phyloP scores from a whole-genome alignment of 352 stramenopile species.

The Poterioochromonas sp. region DNA sequence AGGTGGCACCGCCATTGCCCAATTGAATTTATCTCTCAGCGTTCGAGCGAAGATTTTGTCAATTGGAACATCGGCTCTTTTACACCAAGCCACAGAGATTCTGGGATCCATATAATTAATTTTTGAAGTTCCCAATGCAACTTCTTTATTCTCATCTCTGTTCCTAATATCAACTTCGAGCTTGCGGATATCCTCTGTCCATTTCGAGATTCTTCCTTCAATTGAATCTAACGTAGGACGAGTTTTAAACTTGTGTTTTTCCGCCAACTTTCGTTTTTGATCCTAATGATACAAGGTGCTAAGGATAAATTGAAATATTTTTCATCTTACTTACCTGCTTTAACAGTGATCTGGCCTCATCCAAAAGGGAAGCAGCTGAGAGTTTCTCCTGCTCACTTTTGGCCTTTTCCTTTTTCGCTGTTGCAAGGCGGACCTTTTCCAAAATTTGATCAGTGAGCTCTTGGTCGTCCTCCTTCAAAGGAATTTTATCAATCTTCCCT shows the following conservation, averaged over 20 bases:
- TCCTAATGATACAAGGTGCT: background rate
- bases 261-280: conserved; percentile 72
- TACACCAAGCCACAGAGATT: conserved; percentile 98
- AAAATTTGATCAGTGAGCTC: background rate
- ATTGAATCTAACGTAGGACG: conserved; percentile 80
- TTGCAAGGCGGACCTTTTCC: conserved; percentile 53
- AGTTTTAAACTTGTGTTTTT: conserved; percentile 85
- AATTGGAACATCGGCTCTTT: conserved; percentile 90
- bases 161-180: conserved; percentile 84
- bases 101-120: conserved; percentile 99
- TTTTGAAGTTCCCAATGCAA: conserved; percentile 95
- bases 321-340: background rate
- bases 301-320: background rate
- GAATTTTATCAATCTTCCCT: conserved; percentile 73
- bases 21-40: conserved; percentile 95
- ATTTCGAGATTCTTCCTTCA: conserved; percentile 82
- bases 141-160: conserved; percentile 98
- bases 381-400: conserved; percentile 69
- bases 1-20: conserved; percentile 93
- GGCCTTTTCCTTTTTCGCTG: conserved; percentile 54
- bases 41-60: conserved; percentile 96
- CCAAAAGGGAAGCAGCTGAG: conserved; percentile 55
- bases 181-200: conserved; percentile 80
- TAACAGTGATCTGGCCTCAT: conserved; percentile 49
- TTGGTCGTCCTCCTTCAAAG: conserved; percentile 60